Evolutionary conservation across 768 basidiomycete genomes (phyloP).

Genomic region (Trametes maxima): DNA sequence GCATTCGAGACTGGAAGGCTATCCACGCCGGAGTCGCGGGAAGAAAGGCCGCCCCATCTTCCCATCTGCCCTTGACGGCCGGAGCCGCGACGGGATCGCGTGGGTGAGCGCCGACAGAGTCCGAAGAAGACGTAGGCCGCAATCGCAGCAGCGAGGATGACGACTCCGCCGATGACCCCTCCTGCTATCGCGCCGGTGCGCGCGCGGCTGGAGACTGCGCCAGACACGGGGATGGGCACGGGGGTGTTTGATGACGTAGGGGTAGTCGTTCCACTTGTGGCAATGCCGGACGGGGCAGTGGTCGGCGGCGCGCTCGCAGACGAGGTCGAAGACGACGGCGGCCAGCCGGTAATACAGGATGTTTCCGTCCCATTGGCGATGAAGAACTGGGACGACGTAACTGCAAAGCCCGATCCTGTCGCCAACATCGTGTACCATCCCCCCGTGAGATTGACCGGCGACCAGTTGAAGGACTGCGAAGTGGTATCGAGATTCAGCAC

Average conservation of each 20-base stretch:
- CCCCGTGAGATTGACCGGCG: conserved; percentile 45
- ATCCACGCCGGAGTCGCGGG: conserved; percentile 25
- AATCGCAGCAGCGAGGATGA: conserved; percentile 39
- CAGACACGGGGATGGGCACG: conserved; percentile 11
- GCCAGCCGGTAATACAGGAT: conserved; percentile 34
- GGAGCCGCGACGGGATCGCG: conserved; percentile 20
- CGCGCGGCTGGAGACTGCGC: conserved; percentile 14
- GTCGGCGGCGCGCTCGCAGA: conserved; percentile 21
- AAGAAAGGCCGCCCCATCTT: conserved; percentile 27
- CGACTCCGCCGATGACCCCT: conserved; percentile 51
- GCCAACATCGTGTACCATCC: conserved; percentile 50
- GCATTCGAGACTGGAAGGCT: conserved; percentile 8
- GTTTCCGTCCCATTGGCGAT: conserved; percentile 41
- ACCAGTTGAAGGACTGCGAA: conserved; percentile 42
- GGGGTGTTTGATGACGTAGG: conserved; percentile 8
- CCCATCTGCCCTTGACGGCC: conserved; percentile 5
- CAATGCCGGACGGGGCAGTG: not conserved
- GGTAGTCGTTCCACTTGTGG: conserved; percentile 5
- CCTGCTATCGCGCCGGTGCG: conserved; percentile 54
- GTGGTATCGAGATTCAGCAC: conserved; percentile 34
- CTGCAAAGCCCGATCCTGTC: conserved; percentile 7
- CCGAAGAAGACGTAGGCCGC: conserved; percentile 34
- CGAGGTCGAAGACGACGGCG: conserved; percentile 15
- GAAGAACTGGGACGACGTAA: conserved; percentile 37
- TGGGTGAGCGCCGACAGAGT: conserved; percentile 23